Evolutionary conservation across 169 alveolate genomes (phyloP).

Genomic region (Plasmodium vivax): DNA sequence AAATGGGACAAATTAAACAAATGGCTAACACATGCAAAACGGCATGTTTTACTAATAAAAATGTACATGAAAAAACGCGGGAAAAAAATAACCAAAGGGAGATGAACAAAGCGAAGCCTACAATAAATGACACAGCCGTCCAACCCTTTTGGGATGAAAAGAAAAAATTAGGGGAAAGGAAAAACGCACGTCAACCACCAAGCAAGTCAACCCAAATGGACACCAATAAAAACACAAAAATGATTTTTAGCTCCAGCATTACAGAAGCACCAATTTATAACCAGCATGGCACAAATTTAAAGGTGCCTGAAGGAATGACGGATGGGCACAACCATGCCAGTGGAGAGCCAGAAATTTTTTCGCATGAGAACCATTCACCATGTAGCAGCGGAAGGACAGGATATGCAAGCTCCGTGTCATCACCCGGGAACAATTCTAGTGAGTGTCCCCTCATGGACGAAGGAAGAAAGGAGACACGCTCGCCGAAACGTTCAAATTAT

Average conservation of each 20-base stretch:
- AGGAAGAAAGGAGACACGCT: background rate
- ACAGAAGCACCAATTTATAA: background rate
- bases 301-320: background rate
- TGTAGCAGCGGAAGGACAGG: slow-evolving; percentile 17
- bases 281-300: background rate
- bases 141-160: background rate
- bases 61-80: background rate
- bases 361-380: background rate
- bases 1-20: background rate
- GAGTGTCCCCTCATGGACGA: background rate
- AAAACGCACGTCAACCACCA: background rate
- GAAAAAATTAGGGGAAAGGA: background rate
- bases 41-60: background rate
- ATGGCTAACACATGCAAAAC: background rate
- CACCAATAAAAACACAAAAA: background rate
- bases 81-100: background rate
- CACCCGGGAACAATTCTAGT: slow-evolving; percentile 23
- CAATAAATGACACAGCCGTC: background rate
- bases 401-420: slow-evolving; percentile 30
- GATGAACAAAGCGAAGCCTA: background rate
- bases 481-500: background rate
- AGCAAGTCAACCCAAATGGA: background rate
- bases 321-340: background rate
- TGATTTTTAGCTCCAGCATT: background rate
- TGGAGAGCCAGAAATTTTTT: background rate